Evolutionary conservation across 306 rosid species (phyloP).

Genomic region (Cicer bijugum): DNA sequence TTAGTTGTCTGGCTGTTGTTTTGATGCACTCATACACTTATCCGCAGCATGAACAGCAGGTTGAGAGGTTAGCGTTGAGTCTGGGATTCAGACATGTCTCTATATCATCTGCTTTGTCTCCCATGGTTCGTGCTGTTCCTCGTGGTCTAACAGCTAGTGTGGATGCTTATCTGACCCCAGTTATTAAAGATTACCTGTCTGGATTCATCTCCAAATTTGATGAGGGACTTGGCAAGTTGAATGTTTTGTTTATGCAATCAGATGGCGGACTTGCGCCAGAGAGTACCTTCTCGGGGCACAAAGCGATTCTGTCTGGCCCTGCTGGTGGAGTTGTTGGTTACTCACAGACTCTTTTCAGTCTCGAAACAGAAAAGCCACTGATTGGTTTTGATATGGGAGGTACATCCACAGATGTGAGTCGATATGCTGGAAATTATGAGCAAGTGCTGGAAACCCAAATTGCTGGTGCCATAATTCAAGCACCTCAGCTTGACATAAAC

Average conservation of each 20-base stretch:
- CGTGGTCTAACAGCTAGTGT: conserved; percentile 95
- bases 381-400: conserved; percentile 99
- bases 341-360: conserved; percentile 84
- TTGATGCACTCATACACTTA: conserved; percentile 90
- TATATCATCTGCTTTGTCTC: conserved; percentile 87
- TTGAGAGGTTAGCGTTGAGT: conserved; percentile 66
- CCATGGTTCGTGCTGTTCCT: conserved; percentile 96
- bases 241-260: conserved; percentile 96
- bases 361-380: conserved; percentile 83
- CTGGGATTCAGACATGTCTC: conserved; percentile 93
- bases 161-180: conserved; percentile 97
- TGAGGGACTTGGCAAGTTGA: conserved; percentile 69
- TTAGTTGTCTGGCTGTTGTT: conserved; percentile 83
- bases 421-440: conserved; percentile 89
- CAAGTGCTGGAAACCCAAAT: conserved; percentile 93
- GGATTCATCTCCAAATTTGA: conserved; percentile 91
- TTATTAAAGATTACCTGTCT: conserved; percentile 87
- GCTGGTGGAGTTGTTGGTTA: conserved; percentile 99
- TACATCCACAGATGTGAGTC: conserved; percentile 96
- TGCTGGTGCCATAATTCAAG: conserved; percentile 91
- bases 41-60: conserved; percentile 76
- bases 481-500: conserved; percentile 95
- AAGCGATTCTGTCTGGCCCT: conserved; percentile 94
- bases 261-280: conserved; percentile 99
- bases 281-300: conserved; percentile 89